phyloP scores from a whole-genome alignment of 2,329 filamentous ascomycete genomes.

The Nemania sp. region DNA sequence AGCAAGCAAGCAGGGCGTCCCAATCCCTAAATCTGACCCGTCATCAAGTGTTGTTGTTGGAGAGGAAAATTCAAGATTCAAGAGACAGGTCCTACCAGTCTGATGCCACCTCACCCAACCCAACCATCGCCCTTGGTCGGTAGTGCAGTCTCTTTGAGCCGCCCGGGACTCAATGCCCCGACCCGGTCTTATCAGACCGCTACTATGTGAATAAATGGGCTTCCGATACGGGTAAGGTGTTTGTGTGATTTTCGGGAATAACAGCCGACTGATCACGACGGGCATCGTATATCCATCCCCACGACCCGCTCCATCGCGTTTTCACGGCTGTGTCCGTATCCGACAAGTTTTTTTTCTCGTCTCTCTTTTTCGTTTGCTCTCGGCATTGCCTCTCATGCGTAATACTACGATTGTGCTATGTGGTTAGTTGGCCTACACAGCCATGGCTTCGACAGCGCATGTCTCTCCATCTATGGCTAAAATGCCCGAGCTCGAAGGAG shows the following conservation, averaged over 20 bases:
- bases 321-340: not conserved
- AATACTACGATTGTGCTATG: not conserved
- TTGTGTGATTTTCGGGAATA: conserved; percentile 14
- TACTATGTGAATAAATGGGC: not conserved
- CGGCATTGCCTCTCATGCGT: not conserved
- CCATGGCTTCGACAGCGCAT: conserved; percentile 9
- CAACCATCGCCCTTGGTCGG: not conserved
- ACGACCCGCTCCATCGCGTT: conserved; percentile 16
- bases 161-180: not conserved
- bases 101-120: conserved; percentile 20
- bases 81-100: not conserved
- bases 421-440: not conserved
- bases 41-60: too few species aligned
- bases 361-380: not conserved
- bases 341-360: not conserved
- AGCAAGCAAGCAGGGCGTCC: too few species aligned
- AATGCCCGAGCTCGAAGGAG: conserved; percentile 6
- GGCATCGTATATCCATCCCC: conserved; percentile 1
- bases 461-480: not conserved
- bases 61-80: not conserved
- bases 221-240: conserved; percentile 10
- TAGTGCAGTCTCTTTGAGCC: not conserved
- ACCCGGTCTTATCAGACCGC: not conserved
- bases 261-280: conserved; percentile 15
- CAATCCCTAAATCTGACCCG: too few species aligned